These are phyloP conservation scores for Westerdykella ornata DNA, from an alignment of 2,329 filamentous ascomycete genomes.

Conservation along the genomic window DNA sequence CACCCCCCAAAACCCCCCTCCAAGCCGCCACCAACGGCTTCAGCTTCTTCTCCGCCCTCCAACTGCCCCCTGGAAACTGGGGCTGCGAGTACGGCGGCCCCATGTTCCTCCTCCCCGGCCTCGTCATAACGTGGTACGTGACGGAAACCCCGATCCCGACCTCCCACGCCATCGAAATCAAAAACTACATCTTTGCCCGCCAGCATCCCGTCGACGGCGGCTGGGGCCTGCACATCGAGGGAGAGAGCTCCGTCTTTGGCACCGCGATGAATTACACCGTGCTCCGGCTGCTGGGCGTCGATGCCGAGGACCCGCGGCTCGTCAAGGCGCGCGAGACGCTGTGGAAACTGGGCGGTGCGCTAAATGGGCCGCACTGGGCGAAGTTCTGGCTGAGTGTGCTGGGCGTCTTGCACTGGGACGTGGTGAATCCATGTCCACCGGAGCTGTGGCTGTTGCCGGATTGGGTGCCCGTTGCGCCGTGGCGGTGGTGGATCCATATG, in stretches of 20 bases:
- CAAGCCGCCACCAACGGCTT: conserved; percentile 77
- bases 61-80: conserved; percentile 87
- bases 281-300: conserved; percentile 73
- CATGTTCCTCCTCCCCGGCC: conserved; percentile 85
- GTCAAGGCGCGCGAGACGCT: conserved; percentile 74
- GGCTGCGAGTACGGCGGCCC: conserved; percentile 96
- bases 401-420: conserved; percentile 78
- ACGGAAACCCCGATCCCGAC: conserved; percentile 81
- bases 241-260: conserved; percentile 84
- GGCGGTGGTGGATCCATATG: conserved; percentile 98
- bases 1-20: conserved; percentile 63
- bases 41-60: conserved; percentile 80
- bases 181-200: conserved; percentile 81
- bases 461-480: conserved; percentile 82
- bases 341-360: conserved; percentile 77
- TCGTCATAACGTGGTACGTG: conserved; percentile 80
- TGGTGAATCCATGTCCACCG: conserved; percentile 88
- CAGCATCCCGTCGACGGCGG: conserved; percentile 86
- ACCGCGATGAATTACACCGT: conserved; percentile 81
- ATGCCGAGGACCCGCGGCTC: conserved; percentile 77
- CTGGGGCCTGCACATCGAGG: conserved; percentile 95
- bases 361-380: conserved; percentile 85
- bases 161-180: conserved; percentile 78
- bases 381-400: conserved; percentile 91
- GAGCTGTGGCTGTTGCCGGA: conserved; percentile 91